These are phyloP conservation scores for Daldinia vernicosa DNA, from an alignment of 495 filamentous ascomycete genomes.

Conservation along the genomic window DNA sequence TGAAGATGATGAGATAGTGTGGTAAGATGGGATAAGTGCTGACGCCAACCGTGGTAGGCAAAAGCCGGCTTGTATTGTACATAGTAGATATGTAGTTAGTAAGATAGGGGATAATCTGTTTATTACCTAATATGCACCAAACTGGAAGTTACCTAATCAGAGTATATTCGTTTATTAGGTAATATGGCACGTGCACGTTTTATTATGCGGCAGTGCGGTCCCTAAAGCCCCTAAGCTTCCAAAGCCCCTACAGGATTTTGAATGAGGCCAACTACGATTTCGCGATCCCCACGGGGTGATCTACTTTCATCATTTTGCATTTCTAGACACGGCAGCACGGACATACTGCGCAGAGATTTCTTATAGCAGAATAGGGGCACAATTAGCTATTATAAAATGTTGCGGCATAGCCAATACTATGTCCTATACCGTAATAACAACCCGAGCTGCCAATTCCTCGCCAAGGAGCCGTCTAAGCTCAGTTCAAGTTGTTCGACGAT, in stretches of 20 bases:
- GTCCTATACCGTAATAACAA: not conserved
- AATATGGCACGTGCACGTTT: conserved; percentile 8
- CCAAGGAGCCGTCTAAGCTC: not conserved
- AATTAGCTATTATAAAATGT: not conserved
- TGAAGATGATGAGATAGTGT: not conserved
- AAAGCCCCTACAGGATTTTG: not conserved
- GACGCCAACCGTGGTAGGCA: not conserved
- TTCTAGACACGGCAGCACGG: not conserved
- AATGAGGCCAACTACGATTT: not conserved
- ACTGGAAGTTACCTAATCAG: too few species aligned
- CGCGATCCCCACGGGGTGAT: not conserved
- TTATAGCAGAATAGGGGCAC: not conserved
- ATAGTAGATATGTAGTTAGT: not conserved
- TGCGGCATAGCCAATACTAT: conserved; percentile 3
- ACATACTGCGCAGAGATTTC: too few species aligned
- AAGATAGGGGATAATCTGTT: not conserved
- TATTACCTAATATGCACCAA: conserved; percentile 3
- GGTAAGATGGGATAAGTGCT: conserved; percentile 2
- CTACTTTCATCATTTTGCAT: not conserved
- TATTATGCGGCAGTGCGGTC: not conserved
- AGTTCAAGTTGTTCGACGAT: not conserved
- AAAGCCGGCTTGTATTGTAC: not conserved
- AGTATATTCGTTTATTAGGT: not conserved
- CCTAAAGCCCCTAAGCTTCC: not conserved
- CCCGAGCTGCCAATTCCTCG: not conserved